These are phyloP conservation scores for Monosporascus sp. DNA, from an alignment of 2,329 filamentous ascomycete genomes.

Conservation along the genomic window DNA sequence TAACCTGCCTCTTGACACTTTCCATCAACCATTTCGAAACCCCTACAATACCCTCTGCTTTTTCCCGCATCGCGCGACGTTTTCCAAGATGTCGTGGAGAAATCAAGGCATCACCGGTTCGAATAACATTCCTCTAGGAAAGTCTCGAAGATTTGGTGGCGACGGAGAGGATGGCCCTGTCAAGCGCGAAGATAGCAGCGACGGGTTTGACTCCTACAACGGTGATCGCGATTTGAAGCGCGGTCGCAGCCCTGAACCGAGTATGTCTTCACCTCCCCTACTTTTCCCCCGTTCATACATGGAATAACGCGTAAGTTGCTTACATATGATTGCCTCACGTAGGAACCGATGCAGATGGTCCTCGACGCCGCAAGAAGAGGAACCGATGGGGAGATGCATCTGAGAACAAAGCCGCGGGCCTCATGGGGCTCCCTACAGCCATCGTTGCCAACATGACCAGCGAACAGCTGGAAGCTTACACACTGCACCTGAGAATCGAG, in stretches of 20 bases:
- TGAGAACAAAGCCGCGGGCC: constrained; percentile 96
- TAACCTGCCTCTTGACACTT: background rate
- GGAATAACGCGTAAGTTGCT: constrained; percentile 10
- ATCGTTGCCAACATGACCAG: constrained; percentile 98
- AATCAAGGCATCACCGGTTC: constrained; percentile 88
- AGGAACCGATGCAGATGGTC: constrained; percentile 62
- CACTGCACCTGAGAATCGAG: constrained; percentile 91
- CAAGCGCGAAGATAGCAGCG: constrained; percentile 22
- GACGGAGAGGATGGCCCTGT: constrained; percentile 38
- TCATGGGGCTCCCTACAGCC: constrained; percentile 95
- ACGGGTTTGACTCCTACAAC: constrained; percentile 34
- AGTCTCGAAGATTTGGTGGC: constrained; percentile 70
- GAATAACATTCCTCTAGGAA: constrained; percentile 95
- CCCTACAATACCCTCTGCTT: background rate
- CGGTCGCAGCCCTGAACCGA: constrained; percentile 83
- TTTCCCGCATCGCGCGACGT: constrained; percentile 1
- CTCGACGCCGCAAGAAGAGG: constrained; percentile 91
- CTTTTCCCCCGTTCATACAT: background rate
- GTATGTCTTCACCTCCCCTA: constrained; percentile 43
- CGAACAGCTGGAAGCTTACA: constrained; percentile 96
- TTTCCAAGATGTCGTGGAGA: constrained; percentile 56
- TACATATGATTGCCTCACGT: constrained; percentile 21
- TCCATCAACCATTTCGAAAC: background rate
- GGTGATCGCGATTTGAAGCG: constrained; percentile 62
- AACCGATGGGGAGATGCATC: constrained; percentile 97